Base-by-base conservation (phyloP, 2,329 filamentous ascomycete species). In the Alternaria gaisen region DNA sequence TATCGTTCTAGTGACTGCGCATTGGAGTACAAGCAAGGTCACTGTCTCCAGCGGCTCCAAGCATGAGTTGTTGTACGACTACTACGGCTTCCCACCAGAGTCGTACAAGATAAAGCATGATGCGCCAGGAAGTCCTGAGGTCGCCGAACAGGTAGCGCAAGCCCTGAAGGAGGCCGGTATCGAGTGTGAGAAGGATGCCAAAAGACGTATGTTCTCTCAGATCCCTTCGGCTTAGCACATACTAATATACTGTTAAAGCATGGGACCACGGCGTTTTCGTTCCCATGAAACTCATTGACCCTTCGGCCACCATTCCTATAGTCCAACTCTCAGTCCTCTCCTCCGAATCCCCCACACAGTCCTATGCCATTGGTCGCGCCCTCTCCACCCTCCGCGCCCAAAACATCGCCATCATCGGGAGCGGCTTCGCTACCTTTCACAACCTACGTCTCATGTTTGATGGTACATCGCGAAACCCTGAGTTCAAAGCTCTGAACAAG, bases 211-310 rank as follows among this genome's bases (percentile, higher is more conserved):
- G 67, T 66, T 11, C 24, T 26, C 7, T 38, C 22, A 18, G 4
- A 26, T 22, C 10, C 34, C 20, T 36, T 14, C 18, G 5, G 5
- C 16, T 32, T 51, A 12, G 6, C 40, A 42, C 56, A 60, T 3
- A n/a, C 30, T n/a, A 16, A 58, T 14, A 10, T 34, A n/a, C 10
- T 11, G 6, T 16, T 12, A 14, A 41, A 77, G 80, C 83, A 59
- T 88, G 86, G 86, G 86, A 88, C 70, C 86, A 88, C 70, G 86
- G 86, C 77, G 85, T 88, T 58, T 88, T 88, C 72, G 75, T 88
- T 26, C 86, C 86, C 7, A 79, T 88, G 76, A 79, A 83, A 46
- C 83, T 88, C 43, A 82, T 85, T 66, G 75, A 83, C 57, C 86
- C 86, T 20, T 67, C 77, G 42, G 86, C 85, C 64, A 76, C 81